Evolutionary conservation across 2,329 filamentous ascomycete species (phyloP), one percentile per base, ranked within the genome.

Genomic region (Aspergillus tubingensis): DNA sequence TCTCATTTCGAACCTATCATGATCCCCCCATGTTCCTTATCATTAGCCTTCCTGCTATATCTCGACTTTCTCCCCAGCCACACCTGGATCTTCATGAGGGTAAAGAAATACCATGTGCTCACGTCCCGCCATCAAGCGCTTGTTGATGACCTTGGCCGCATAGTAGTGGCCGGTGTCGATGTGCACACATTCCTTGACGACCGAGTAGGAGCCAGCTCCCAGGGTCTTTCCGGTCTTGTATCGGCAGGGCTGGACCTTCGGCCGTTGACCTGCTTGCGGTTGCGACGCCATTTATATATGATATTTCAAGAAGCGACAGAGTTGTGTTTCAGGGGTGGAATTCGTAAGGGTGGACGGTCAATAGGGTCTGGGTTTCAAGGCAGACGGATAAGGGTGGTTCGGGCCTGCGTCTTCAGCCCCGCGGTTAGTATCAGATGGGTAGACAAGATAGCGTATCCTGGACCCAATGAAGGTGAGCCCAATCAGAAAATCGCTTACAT

Each of bases 201-300:
- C 95, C 39, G 93, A 97, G 80, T 99, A 99, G 59, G 93, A 97
- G 65, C 95, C 95, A 36, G 95, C 93, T 65, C 95, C 95, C 58
- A 99, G 82, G 23, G 95, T 98, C 84, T 99, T 99, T 65, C 95
- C 95, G 6, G 96, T 96, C 82, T 98, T 99, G 84, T 99, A 99
- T 68, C 93, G 88, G 77, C 94, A 99, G 70, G 95, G 93, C 79
- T 98, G 93, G 65, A 98, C 87, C 76, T 92, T 88, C 2, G 88
- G 85, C 59, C 70, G 73, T 64, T 74, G 75, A 58, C 57, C 62
- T 53, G 63, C 58, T 55, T 69, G 68, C 23, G 67, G 61, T 67
- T 70, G 74, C 7, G 70, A 66, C 54, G 74, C 72, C 74, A 76
- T 76, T 61, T 57, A 50, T 55, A 7, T 11, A n/a, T 27, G 19